Evolutionary conservation across 2,329 filamentous ascomycete species (phyloP), one percentile per base, ranked within the genome.

Genomic region (Colletotrichum camelliae): DNA sequence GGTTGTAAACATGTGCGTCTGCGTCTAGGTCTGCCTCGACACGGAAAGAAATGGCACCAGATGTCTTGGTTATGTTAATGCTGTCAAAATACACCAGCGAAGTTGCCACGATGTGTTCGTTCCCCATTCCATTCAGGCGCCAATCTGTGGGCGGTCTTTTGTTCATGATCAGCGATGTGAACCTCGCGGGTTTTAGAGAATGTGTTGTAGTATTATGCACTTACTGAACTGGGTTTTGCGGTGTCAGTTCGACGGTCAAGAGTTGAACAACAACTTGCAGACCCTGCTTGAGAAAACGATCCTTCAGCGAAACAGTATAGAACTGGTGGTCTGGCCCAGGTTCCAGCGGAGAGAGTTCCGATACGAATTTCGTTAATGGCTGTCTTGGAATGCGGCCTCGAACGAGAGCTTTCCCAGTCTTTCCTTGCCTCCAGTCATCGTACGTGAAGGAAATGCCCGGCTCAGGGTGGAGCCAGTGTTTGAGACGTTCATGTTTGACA

Each of bases 291-390:
- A 48, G 39, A n/a, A 48, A 48, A 4, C 0, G 1, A 4, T 48
- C 18, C 18, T 48, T 48, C 39, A 48, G 39, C 39, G 39, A 48
- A 48, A 48, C 18, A 48, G 18, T 18, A 18, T 48, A n/a, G 9
- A 48, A 48, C 0, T 48, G 39, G 39, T 48, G 39, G 39, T 12
- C 39, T 48, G 39, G 39, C 18, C 39, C 39, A 48, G 3, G 9
- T 48, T n/a, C 39, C 39, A 48, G 39, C 39, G 9, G 39, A 12
- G 39, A 4, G 39, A n/a, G 3, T 48, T 9, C 1, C 9, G 18
- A 0, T 9, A n/a, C 9, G 9, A 1, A 48, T n/a, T 12, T 6
- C 9, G 39, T n/a, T n/a, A 1, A 12, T 4, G 18, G 18, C 1
- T 48, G n/a, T 48, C 18, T 48, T 48, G 39, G 18, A 0, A n/a